phyloP scores from a whole-genome alignment of 2,329 filamentous ascomycete species.

The Didymosphaeria variabile region DNA sequence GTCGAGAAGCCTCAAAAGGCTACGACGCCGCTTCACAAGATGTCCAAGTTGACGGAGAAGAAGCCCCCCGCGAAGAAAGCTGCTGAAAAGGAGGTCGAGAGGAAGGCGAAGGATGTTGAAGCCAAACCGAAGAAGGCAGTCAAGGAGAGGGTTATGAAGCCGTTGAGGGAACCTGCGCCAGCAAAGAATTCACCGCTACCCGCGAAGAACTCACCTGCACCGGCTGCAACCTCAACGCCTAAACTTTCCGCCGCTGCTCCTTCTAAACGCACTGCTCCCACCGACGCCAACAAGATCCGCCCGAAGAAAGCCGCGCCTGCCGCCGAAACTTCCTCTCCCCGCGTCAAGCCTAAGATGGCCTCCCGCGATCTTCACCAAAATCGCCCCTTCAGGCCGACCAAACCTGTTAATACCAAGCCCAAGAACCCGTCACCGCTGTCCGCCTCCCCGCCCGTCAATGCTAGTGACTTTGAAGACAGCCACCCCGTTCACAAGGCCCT shows the following conservation, averaged over 20 bases:
- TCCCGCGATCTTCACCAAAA: constrained; percentile 33
- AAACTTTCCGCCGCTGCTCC: constrained; percentile 28
- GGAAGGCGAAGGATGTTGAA: constrained; percentile 37
- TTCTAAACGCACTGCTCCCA: constrained; percentile 30
- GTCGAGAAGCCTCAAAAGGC: constrained; percentile 47
- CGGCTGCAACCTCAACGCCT: constrained; percentile 24
- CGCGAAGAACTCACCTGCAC: constrained; percentile 20
- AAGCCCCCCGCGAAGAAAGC: constrained; percentile 55
- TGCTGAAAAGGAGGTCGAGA: constrained; percentile 54
- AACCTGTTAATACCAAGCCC: constrained; percentile 60
- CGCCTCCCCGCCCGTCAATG: constrained; percentile 68
- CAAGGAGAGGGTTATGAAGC: constrained; percentile 34
- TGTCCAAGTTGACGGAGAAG: constrained; percentile 51
- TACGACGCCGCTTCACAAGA: constrained; percentile 47
- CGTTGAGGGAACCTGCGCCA: constrained; percentile 30
- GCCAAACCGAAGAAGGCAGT: constrained; percentile 34
- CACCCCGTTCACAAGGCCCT: constrained; percentile 51
- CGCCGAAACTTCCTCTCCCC: constrained; percentile 33
- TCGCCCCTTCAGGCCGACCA: constrained; percentile 34
- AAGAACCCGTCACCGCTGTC: constrained; percentile 70
- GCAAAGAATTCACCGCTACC: constrained; percentile 31
- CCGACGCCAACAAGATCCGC: constrained; percentile 38
- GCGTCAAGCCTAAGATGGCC: constrained; percentile 42
- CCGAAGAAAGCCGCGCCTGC: constrained; percentile 38
- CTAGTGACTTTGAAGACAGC: constrained; percentile 64